Conservation (phyloP, 2,329 filamentous ascomycete genomes). For the Aspergillus hortae region DNA sequence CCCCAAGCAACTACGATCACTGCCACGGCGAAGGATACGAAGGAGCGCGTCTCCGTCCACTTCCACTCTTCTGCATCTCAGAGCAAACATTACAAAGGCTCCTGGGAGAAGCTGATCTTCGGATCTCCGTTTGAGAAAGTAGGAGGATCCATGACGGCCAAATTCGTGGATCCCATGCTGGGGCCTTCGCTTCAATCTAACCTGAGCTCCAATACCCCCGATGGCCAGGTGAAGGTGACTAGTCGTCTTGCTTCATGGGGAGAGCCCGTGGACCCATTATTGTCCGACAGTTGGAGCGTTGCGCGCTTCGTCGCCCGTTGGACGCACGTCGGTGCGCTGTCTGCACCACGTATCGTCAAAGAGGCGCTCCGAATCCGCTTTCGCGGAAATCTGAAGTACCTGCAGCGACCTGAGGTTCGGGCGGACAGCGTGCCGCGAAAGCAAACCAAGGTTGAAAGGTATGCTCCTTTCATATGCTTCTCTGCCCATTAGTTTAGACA, state of each 20-base stretch:
- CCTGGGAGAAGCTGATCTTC: too few relatives aligned
- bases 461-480: too few relatives aligned
- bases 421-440: conserved; percentile 5
- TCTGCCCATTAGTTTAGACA: too few relatives aligned
- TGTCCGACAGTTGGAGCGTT: background rate
- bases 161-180: conserved; percentile 2
- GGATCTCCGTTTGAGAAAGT: too few relatives aligned
- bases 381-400: conserved; percentile 10
- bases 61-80: too few relatives aligned
- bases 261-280: conserved; percentile 4
- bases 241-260: conserved; percentile 11
- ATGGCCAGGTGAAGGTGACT: conserved; percentile 6
- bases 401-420: conserved; percentile 7
- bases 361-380: conserved; percentile 12
- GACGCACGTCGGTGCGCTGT: conserved; percentile 4
- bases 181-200: conserved; percentile 9
- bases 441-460: conserved; percentile 8
- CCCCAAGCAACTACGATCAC: too few relatives aligned
- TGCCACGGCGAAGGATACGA: too few relatives aligned
- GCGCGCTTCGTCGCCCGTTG: conserved; percentile 3
- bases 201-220: conserved; percentile 1
- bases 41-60: too few relatives aligned
- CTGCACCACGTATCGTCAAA: conserved; percentile 7
- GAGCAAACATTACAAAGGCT: too few relatives aligned
- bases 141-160: too few relatives aligned